Evolutionary conservation across 1,139 yeast species (phyloP).

Genomic region (Suhomyces terraborum): DNA sequence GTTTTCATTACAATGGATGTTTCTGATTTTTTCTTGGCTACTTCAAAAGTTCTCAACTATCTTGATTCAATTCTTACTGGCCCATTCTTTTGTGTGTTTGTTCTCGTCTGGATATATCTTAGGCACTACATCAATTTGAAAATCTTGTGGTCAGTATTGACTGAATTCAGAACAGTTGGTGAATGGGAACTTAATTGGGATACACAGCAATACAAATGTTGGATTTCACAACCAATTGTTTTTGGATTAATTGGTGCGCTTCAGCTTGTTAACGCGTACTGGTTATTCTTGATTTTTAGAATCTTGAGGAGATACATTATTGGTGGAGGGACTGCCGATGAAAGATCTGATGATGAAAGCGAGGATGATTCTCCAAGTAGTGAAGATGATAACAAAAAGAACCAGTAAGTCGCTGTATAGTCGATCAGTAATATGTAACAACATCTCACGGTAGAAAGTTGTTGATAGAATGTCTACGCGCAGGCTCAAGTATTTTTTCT

Average conservation of each 20-base stretch:
- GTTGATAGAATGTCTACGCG: no score
- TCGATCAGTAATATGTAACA: neutral
- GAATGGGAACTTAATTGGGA: conserved; percentile 79
- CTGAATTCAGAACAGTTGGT: conserved; percentile 86
- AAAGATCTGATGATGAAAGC: conserved; percentile 84
- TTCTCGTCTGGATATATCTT: conserved; percentile 76
- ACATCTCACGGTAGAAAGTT: no score
- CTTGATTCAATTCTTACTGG: conserved; percentile 65
- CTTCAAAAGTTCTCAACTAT: conserved; percentile 83
- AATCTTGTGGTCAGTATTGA: conserved; percentile 83
- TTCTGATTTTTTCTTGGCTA: conserved; percentile 84
- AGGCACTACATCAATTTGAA: conserved; percentile 83
- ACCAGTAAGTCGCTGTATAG: conserved; percentile 19
- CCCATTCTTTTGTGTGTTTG: conserved; percentile 69
- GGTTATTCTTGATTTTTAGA: conserved; percentile 82
- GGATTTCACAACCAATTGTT: conserved; percentile 90
- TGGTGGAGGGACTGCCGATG: conserved; percentile 71
- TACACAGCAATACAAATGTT: conserved; percentile 95
- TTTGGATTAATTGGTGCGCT: conserved; percentile 74
- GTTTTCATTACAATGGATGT: conserved; percentile 95
- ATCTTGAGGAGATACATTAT: conserved; percentile 65
- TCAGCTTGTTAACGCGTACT: conserved; percentile 82
- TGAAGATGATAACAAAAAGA: conserved; percentile 30
- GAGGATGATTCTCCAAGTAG: conserved; percentile 45
- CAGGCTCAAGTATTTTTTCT: neutral